Percentiles rank a stretch among this genome's conserved stretches.
These are phyloP conservation scores for Aplosporella prunicola DNA, from an alignment of 2,329 filamentous ascomycete species.

Conservation along the genomic window DNA sequence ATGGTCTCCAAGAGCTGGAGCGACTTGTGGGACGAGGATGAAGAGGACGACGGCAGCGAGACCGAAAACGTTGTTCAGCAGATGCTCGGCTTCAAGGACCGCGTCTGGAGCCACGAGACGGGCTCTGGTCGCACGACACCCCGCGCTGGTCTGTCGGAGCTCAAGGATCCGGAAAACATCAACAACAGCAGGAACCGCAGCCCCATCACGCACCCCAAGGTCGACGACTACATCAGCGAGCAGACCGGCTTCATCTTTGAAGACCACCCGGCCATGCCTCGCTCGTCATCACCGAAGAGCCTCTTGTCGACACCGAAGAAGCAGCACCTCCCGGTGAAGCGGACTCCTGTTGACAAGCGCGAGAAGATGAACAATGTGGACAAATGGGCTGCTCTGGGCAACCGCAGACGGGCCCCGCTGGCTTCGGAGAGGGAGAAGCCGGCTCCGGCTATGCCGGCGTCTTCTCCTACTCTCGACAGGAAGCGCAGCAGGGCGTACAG, in stretches of 20 bases:
- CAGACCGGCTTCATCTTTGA: slow-evolving; percentile 67
- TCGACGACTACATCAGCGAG: slow-evolving; percentile 54
- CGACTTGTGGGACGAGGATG: slow-evolving; percentile 95
- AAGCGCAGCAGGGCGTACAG: slow-evolving; percentile 30
- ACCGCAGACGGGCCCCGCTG: slow-evolving; percentile 63
- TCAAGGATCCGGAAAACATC: slow-evolving; percentile 43
- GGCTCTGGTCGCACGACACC: slow-evolving; percentile 40
- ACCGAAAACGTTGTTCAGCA: slow-evolving; percentile 43
- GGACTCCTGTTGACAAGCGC: slow-evolving; percentile 21
- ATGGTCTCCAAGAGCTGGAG: slow-evolving; percentile 97
- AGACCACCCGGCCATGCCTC: slow-evolving; percentile 42
- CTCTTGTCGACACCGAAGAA: slow-evolving; percentile 30
- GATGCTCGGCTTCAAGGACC: slow-evolving; percentile 22
- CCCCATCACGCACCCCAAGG: slow-evolving; percentile 25
- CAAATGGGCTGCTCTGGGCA: slow-evolving; percentile 84
- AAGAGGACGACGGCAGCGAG: slow-evolving; percentile 59
- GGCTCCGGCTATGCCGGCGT: slow-evolving; percentile 23
- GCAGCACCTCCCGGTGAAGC: slow-evolving; percentile 4
- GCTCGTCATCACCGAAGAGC: slow-evolving; percentile 59
- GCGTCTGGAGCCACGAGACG: slow-evolving; percentile 27
- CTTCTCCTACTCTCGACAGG: slow-evolving; percentile 24
- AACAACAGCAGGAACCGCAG: slow-evolving; percentile 39
- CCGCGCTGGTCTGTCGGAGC: slow-evolving; percentile 44
- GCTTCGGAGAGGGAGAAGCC: slow-evolving; percentile 36
- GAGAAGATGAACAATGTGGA: slow-evolving; percentile 43